Evolutionary conservation across 2,329 filamentous ascomycete species (phyloP).

Genomic region (Hymenoscyphus fraxineus): DNA sequence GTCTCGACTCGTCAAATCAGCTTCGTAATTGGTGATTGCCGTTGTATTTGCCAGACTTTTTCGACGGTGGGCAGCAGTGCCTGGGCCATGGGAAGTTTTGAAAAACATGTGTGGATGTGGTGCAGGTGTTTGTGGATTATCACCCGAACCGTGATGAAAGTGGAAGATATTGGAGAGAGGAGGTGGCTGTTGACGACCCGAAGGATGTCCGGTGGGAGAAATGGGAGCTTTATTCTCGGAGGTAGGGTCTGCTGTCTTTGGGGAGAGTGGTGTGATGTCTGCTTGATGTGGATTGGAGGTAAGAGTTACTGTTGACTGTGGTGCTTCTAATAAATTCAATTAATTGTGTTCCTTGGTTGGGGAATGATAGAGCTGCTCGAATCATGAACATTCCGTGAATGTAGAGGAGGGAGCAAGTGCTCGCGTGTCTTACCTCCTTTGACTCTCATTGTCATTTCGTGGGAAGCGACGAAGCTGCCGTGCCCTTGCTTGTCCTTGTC

Average conservation of each 20-base stretch:
- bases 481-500: too few species aligned
- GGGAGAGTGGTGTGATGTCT: not conserved
- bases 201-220: not conserved
- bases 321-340: not conserved
- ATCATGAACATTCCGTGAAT: not conserved
- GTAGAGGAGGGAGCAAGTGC: not conserved
- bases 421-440: slow-evolving; percentile 2
- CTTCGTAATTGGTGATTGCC: slow-evolving; percentile 47
- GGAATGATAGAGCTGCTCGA: not conserved
- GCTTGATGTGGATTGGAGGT: not conserved
- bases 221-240: not conserved
- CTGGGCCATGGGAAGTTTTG: slow-evolving; percentile 13
- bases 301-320: not conserved
- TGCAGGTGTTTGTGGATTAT: not conserved
- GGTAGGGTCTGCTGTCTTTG: not conserved
- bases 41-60: slow-evolving; percentile 32
- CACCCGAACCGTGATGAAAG: slow-evolving; percentile 12
- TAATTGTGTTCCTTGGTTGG: not conserved
- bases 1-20: slow-evolving; percentile 59
- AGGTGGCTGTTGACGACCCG: slow-evolving; percentile 7
- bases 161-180: slow-evolving; percentile 9
- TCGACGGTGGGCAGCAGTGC: slow-evolving; percentile 21
- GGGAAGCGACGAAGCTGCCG: not conserved
- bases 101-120: slow-evolving; percentile 24
- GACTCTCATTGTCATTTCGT: not conserved